phyloP scores from a whole-genome alignment of 306 rosid genomes.

The Sphenostylis stenocarpa region DNA sequence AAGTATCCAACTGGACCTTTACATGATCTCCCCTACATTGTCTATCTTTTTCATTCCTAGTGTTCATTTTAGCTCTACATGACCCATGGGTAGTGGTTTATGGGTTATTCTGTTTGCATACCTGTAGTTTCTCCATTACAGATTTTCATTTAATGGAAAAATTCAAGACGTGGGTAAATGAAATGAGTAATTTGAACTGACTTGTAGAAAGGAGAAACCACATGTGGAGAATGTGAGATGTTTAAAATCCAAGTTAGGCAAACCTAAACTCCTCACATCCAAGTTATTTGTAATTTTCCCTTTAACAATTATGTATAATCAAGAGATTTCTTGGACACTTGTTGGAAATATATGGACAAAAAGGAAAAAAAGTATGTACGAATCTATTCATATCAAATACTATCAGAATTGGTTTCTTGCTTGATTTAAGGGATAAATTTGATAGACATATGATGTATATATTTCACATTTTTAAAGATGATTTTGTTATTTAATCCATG shows the following conservation, averaged over 20 bases:
- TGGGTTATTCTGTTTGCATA: too few species aligned
- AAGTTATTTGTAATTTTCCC: neutral
- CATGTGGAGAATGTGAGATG: neutral
- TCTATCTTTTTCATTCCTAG: neutral
- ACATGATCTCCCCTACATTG: neutral
- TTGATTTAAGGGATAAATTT: neutral
- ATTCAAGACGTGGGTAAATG: neutral
- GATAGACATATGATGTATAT: neutral
- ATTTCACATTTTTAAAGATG: conserved; percentile 2
- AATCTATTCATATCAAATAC: neutral
- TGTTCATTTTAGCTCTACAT: neutral
- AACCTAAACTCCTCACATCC: neutral
- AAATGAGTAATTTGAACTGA: neutral
- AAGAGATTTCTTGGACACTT: conserved; percentile 22
- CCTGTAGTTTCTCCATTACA: neutral
- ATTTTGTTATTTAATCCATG: neutral
- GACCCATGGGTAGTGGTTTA: conserved; percentile 1
- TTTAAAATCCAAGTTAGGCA: neutral
- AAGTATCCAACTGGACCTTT: neutral
- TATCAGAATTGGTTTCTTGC: neutral
- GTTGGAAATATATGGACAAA: neutral
- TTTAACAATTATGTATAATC: neutral
- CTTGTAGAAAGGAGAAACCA: neutral
- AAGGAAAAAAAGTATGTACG: conserved; percentile 20
- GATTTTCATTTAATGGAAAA: neutral